Evolutionary conservation across 2,329 filamentous ascomycete species (phyloP), one percentile per base, ranked within the genome.

Genomic region (Ophiocordyceps australis): DNA sequence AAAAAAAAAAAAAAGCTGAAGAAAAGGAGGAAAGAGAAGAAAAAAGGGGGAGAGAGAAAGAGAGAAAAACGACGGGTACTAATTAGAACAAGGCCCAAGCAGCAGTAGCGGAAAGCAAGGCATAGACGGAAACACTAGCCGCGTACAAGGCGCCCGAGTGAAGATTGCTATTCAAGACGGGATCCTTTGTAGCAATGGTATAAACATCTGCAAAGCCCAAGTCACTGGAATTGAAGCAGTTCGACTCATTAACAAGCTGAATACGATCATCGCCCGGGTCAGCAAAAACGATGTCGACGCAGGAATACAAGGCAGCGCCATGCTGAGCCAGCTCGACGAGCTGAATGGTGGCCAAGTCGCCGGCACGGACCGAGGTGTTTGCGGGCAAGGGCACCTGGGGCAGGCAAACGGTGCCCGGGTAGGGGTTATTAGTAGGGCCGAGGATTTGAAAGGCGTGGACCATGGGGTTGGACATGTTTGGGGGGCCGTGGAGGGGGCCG

Each of bases 341-440:
- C 45, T 94, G 85, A 30, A 94, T 89, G 0, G 85, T 93, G 14
- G 82, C 83, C 44, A 79, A 74, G 53, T 93, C 79, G n/a, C 89
- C 89, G 0, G 74, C 55, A 25, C 78, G 72, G 24, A 82, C 75
- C 1, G 54, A 69, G 23, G 72, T 55, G 39, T 78, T 76, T 5
- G 57, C 59, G 0, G 89, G 89, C 21, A 95, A 56, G 2, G 83
- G 79, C 1, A 95, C 74, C 47, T 94, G 83, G 0, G 85, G 83
- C 24, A 95, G 55, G 45, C 89, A 98, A 42, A 95, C 71, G 4
- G 74, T 78, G 32, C 85, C 86, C 1, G 79, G 78, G 47, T 85
- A 98, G n/a, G 80, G 72, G 30, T 74, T 64, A 50, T 83, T 89
- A 22, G 64, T 65, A 2, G 86, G 85, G 0, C 86, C 86, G 16